Percentiles rank a stretch among this genome's conserved stretches.
Evolutionary conservation across 495 filamentous ascomycete genomes (phyloP).

Genomic region (Cetradonia linearis): DNA sequence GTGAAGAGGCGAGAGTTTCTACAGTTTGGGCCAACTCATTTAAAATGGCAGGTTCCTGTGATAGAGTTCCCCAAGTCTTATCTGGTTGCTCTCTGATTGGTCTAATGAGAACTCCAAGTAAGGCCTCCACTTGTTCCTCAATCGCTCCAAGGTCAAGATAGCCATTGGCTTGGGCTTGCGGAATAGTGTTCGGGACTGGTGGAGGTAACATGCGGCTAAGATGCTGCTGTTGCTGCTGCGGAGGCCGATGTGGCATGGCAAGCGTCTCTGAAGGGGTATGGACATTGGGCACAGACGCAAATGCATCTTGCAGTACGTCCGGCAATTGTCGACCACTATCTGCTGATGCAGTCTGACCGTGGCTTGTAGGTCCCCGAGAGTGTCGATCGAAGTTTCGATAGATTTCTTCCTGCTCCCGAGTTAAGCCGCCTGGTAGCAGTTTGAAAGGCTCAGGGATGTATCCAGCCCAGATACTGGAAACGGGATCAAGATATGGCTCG

Average conservation of each 20-base stretch:
- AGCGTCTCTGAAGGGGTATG: conserved; percentile 75
- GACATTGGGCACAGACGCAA: conserved; percentile 61
- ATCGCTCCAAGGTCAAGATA: conserved; percentile 54
- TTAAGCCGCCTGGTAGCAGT: conserved; percentile 67
- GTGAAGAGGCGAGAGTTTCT: conserved; percentile 37
- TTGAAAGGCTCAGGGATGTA: conserved; percentile 87
- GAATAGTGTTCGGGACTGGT: conserved; percentile 33
- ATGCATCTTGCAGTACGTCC: conserved; percentile 78
- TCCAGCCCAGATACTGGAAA: conserved; percentile 72
- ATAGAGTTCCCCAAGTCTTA: conserved; percentile 59
- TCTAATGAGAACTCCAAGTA: conserved; percentile 60
- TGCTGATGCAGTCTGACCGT: conserved; percentile 46
- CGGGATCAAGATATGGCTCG: conserved; percentile 72
- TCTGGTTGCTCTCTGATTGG: conserved; percentile 55
- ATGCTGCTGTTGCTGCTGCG: conserved; percentile 46
- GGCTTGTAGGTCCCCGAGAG: conserved; percentile 49
- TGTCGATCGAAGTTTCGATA: conserved; percentile 92
- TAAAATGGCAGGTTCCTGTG: conserved; percentile 50
- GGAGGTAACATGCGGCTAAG: conserved; percentile 42
- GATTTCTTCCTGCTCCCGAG: conserved; percentile 84
- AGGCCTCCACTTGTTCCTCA: conserved; percentile 53
- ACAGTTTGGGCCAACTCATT: conserved; percentile 51
- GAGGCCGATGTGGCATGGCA: conserved; percentile 57
- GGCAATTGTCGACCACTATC: conserved; percentile 49
- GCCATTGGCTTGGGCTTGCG: conserved; percentile 50